These are phyloP conservation scores for Perkinsus marinus DNA, from an alignment of 169 alveolate species.

Conservation along the genomic window DNA sequence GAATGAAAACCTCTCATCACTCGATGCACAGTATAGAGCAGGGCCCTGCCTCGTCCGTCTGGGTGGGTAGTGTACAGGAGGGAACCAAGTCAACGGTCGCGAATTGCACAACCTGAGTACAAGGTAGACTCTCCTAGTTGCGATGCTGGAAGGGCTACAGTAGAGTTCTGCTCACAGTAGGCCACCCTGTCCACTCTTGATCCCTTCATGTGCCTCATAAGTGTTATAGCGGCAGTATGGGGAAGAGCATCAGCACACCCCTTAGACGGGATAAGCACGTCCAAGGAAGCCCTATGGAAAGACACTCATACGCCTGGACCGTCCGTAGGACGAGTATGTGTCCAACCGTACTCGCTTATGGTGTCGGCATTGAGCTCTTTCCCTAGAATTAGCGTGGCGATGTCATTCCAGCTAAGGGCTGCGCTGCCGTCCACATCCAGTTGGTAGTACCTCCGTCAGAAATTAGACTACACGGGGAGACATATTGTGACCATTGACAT, in stretches of 20 bases:
- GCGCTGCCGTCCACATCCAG: neutral
- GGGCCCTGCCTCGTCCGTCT: too few species aligned
- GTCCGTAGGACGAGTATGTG: too few species aligned
- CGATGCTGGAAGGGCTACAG: neutral
- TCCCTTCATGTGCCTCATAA: neutral
- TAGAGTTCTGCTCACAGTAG: neutral
- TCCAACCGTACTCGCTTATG: neutral
- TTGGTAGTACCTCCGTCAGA: neutral
- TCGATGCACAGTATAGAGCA: too few species aligned
- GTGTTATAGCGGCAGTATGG: neutral
- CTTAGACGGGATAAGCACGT: neutral
- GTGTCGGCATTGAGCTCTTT: neutral
- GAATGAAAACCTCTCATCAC: too few species aligned
- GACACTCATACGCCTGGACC: too few species aligned
- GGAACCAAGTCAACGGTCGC: neutral
- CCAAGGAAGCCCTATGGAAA: neutral
- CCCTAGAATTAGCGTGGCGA: neutral
- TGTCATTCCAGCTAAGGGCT: neutral
- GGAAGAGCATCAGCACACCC: neutral
- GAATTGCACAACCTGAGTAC: neutral
- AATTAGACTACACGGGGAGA: too few species aligned
- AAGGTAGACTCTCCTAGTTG: neutral
- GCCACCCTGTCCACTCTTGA: neutral
- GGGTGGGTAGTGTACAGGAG: too few species aligned
- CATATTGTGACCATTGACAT: too few species aligned